These are phyloP conservation scores for Nakazawaea wickerhamii DNA, from an alignment of 805 yeast species.

Conservation along the genomic window DNA sequence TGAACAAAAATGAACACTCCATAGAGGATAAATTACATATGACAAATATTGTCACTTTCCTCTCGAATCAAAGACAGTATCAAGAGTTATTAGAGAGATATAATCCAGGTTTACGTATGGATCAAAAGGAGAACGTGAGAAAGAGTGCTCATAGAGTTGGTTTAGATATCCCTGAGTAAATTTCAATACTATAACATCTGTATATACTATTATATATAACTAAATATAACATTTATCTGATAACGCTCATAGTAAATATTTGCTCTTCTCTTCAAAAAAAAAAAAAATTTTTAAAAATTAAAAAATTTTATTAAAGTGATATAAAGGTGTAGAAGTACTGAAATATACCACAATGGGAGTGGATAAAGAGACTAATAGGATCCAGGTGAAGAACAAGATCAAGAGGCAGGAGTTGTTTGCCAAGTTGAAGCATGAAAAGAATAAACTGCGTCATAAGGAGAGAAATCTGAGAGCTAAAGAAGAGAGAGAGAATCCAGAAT, in stretches of 20 bases:
- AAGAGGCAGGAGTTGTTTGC: constrained; percentile 76
- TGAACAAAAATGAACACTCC: constrained; percentile 18
- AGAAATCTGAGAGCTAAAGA: constrained; percentile 83
- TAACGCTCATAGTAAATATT: neutral
- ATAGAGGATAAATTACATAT: constrained; percentile 34
- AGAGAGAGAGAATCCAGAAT: constrained; percentile 77
- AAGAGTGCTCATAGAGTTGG: constrained; percentile 90
- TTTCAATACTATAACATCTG: neutral
- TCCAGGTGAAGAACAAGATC: constrained; percentile 64
- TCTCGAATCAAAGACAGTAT: constrained; percentile 71
- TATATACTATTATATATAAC: neutral
- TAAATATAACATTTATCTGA: neutral
- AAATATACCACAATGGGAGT: constrained; percentile 8
- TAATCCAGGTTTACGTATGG: constrained; percentile 76
- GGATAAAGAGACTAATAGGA: constrained; percentile 13
- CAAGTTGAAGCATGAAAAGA: constrained; percentile 65
- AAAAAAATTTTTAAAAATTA: neutral
- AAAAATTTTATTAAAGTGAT: neutral
- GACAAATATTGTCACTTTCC: constrained; percentile 54
- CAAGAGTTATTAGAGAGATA: constrained; percentile 77
- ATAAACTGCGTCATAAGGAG: constrained; percentile 69
- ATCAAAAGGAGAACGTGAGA: constrained; percentile 71
- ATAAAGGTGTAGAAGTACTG: neutral
- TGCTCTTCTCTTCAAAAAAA: neutral
- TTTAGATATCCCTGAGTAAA: constrained; percentile 51